phyloP scores from a whole-genome alignment of 306 rosid species.

The Senna siamea region DNA sequence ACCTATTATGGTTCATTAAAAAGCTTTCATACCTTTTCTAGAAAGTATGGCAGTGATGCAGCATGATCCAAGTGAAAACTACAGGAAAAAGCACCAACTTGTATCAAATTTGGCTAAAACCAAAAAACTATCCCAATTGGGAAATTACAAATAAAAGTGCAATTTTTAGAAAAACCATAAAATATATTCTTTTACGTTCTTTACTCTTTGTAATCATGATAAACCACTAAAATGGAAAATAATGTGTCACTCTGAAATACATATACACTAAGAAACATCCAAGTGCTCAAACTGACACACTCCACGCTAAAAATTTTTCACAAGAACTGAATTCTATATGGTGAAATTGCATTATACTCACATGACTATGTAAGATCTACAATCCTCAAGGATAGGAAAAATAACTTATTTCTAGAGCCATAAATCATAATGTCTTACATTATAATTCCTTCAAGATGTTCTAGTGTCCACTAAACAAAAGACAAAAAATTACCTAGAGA shows the following conservation, averaged over 20 bases:
- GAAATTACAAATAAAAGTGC: not conserved
- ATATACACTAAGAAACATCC: not conserved
- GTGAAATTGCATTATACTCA: not conserved
- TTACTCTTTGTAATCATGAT: not conserved
- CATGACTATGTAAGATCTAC: not conserved
- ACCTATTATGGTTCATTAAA: not conserved
- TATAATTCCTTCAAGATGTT: no score
- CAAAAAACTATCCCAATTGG: not conserved
- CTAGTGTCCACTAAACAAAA: no score
- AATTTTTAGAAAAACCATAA: not conserved
- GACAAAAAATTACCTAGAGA: no score
- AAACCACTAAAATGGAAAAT: not conserved
- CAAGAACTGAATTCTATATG: not conserved
- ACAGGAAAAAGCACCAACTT: slow-evolving; percentile 33
- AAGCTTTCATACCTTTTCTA: slow-evolving; percentile 38
- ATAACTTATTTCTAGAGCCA: not conserved
- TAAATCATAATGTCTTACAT: not conserved
- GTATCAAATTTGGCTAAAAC: not conserved
- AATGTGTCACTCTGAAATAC: not conserved
- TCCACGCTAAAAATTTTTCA: not conserved
- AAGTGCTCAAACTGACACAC: not conserved
- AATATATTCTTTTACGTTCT: not conserved
- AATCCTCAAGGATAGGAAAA: not conserved
- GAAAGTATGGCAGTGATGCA: slow-evolving; percentile 51
- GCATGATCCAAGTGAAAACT: slow-evolving; percentile 82